Evolutionary conservation across 768 basidiomycete genomes (phyloP).

Genomic region (Suillus occidentalis): DNA sequence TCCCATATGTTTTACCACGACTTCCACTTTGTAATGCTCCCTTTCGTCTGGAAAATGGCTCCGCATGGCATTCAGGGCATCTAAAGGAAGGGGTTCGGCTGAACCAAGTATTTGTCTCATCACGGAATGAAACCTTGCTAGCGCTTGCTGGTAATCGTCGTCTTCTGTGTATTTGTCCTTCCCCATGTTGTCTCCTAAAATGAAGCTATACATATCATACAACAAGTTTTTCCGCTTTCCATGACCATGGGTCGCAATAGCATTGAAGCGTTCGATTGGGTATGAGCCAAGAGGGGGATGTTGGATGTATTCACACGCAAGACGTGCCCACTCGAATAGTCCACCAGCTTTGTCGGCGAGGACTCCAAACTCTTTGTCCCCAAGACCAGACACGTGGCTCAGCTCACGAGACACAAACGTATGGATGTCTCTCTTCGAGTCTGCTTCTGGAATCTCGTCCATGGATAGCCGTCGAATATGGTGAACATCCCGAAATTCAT

Average conservation of each 20-base stretch:
- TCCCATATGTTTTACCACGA: background rate
- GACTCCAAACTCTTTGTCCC: background rate
- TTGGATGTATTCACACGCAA: conserved; percentile 4
- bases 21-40: background rate
- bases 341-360: background rate
- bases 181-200: too few relatives aligned
- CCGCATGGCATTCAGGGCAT: background rate
- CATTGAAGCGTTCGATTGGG: background rate
- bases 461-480: background rate
- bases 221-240: background rate
- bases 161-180: background rate
- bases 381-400: background rate
- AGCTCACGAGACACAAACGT: background rate
- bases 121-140: background rate
- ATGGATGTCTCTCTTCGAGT: background rate
- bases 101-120: conserved; percentile 4
- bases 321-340: conserved; percentile 13
- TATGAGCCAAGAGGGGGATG: background rate
- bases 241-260: background rate
- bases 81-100: background rate
- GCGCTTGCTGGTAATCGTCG: background rate
- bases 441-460: background rate
- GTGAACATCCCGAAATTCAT: background rate
- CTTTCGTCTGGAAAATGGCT: background rate
- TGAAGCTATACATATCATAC: background rate